phyloP scores from a whole-genome alignment of 805 yeast species.

The Candida koratica region DNA sequence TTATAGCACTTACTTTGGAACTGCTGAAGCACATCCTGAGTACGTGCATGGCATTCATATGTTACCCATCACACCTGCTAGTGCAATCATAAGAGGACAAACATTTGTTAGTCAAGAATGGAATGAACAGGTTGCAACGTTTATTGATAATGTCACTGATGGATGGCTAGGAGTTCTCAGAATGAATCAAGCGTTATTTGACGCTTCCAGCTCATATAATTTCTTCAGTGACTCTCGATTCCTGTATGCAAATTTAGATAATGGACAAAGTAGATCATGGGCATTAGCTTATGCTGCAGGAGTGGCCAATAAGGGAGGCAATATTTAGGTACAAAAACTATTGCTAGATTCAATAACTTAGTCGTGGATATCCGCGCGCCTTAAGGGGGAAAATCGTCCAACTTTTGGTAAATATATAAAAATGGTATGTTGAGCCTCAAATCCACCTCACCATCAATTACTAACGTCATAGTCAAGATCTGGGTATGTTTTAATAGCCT shows the following conservation, averaged over 20 bases:
- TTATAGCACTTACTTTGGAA: conserved; percentile 69
- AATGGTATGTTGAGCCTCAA: conserved; percentile 11
- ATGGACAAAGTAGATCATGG: conserved; percentile 62
- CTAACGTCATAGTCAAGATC: conserved; percentile 27
- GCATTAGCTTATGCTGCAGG: conserved; percentile 56
- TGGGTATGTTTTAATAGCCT: conserved; percentile 30
- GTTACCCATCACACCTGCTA: conserved; percentile 64
- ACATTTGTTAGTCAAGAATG: conserved; percentile 58
- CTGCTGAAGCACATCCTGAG: conserved; percentile 36
- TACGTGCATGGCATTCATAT: conserved; percentile 76
- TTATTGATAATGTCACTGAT: conserved; percentile 45
- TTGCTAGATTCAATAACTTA: neutral
- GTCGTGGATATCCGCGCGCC: conserved; percentile 2
- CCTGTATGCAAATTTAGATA: conserved; percentile 41
- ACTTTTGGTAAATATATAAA: conserved; percentile 6
- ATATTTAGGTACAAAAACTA: too few species aligned
- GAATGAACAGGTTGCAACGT: conserved; percentile 43
- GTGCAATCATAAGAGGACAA: conserved; percentile 53
- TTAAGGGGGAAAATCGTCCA: conserved; percentile 9
- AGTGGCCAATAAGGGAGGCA: conserved; percentile 12
- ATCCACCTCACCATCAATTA: conserved; percentile 5
- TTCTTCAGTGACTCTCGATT: conserved; percentile 43
- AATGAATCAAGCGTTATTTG: conserved; percentile 68
- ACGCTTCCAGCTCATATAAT: conserved; percentile 57
- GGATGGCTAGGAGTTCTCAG: conserved; percentile 71